Conservation (phyloP, 2,329 filamentous ascomycete species). For the Chrysosporium keratinophilum region DNA sequence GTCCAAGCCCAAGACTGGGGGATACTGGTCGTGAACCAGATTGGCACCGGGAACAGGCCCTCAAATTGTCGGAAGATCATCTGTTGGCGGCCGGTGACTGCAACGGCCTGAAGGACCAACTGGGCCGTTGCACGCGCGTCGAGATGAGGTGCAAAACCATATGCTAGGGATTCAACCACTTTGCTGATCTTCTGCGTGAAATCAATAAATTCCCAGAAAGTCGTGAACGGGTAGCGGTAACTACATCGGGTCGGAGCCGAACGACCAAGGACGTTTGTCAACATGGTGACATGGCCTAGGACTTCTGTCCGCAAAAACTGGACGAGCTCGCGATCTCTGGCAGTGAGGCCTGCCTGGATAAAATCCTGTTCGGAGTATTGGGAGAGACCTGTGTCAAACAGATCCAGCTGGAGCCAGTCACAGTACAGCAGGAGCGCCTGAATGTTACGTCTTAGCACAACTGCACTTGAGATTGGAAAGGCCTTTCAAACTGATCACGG, state of each 20-base stretch:
- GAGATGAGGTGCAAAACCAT: constrained; percentile 69
- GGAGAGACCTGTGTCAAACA: constrained; percentile 66
- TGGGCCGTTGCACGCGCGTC: constrained; percentile 64
- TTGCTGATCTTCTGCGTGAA: constrained; percentile 80
- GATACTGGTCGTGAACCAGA: constrained; percentile 70
- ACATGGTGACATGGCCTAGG: constrained; percentile 62
- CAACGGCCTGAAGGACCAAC: constrained; percentile 64
- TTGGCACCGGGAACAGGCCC: constrained; percentile 69
- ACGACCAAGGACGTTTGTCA: constrained; percentile 66
- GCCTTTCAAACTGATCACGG: background rate
- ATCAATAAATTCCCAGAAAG: constrained; percentile 66
- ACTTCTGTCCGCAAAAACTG: constrained; percentile 71
- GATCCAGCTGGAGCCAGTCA: constrained; percentile 75
- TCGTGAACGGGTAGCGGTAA: constrained; percentile 71
- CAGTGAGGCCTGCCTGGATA: constrained; percentile 53
- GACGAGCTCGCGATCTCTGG: constrained; percentile 60
- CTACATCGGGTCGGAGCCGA: constrained; percentile 62
- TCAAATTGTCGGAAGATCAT: constrained; percentile 75
- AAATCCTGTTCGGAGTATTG: constrained; percentile 62
- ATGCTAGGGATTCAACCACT: constrained; percentile 68
- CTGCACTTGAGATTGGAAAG: background rate
- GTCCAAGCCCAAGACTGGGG: constrained; percentile 82
- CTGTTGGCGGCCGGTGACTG: constrained; percentile 71
- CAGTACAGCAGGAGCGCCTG: constrained; percentile 62
- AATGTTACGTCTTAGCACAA: constrained; percentile 3